phyloP scores from a whole-genome alignment of 441 rosid genomes.

The Viola pubescens region DNA sequence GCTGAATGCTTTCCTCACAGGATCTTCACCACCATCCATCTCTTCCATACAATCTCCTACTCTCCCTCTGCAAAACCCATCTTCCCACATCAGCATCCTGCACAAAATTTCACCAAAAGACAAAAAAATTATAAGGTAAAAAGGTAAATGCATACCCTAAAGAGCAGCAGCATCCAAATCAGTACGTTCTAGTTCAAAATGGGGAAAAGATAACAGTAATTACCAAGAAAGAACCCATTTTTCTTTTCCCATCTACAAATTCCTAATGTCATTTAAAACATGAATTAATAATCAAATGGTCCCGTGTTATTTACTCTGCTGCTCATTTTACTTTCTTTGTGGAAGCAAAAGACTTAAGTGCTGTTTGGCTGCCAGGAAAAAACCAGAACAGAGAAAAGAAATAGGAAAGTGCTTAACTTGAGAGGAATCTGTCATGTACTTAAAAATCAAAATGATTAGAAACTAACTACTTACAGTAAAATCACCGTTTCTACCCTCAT shows the following conservation, averaged over 20 bases:
- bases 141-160: too few species aligned
- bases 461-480: not conserved
- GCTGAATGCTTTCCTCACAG: constrained; percentile 96
- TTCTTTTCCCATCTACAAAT: not conserved
- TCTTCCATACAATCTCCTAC: constrained; percentile 72
- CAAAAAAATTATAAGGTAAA: too few species aligned
- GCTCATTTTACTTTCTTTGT: not conserved
- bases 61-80: constrained; percentile 86
- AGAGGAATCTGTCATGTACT: not conserved
- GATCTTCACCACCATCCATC: constrained; percentile 83
- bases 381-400: constrained; percentile 1
- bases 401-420: not conserved
- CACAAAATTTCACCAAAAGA: constrained; percentile 1
- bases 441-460: not conserved
- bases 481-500: not conserved
- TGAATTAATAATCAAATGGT: not conserved
- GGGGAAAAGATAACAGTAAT: not conserved
- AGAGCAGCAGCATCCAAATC: too few species aligned
- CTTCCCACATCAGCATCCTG: constrained; percentile 99
- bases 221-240: constrained; percentile 9
- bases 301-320: not conserved
- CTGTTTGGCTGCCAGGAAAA: constrained; percentile 18
- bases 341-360: constrained; percentile 4
- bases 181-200: too few species aligned
- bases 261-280: not conserved